Conservation (phyloP, 306 rosid genomes). For the Ziziphus jujuba region DNA sequence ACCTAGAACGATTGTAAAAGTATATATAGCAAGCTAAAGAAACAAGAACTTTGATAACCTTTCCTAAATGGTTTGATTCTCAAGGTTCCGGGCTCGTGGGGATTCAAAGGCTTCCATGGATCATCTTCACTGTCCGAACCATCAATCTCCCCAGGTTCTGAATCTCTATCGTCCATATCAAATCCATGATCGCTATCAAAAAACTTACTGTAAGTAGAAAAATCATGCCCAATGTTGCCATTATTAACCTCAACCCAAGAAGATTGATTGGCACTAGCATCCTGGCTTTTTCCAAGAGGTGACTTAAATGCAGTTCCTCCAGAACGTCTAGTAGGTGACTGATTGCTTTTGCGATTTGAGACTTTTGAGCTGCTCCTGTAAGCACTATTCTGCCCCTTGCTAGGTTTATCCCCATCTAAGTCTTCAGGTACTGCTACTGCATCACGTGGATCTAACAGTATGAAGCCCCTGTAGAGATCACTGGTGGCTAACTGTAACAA, state of each 20-base stretch:
- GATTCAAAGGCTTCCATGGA: conserved; percentile 96
- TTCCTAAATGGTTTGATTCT: conserved; percentile 80
- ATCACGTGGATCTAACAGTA: conserved; percentile 81
- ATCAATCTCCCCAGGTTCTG: conserved; percentile 45
- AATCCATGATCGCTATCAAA: conserved; percentile 37
- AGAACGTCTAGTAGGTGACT: conserved; percentile 56
- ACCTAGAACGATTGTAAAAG: neutral
- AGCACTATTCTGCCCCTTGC: conserved; percentile 43
- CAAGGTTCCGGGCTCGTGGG: conserved; percentile 86
- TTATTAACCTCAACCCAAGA: conserved; percentile 42
- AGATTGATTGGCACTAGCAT: conserved; percentile 41
- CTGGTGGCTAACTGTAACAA: conserved; percentile 81
- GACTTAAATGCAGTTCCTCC: conserved; percentile 62
- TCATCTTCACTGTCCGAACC: conserved; percentile 64
- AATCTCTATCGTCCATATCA: conserved; percentile 56
- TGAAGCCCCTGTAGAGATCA: conserved; percentile 68
- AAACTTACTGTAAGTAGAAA: conserved; percentile 45
- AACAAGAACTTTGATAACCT: conserved; percentile 47
- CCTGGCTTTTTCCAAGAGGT: conserved; percentile 50
- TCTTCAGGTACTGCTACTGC: conserved; percentile 66
- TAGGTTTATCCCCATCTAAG: conserved; percentile 47
- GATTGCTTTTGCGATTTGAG: conserved; percentile 48
- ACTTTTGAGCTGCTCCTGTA: conserved; percentile 53
- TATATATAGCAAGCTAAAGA: conserved; percentile 9
- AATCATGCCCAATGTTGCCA: conserved; percentile 35